phyloP scores from a whole-genome alignment of 129 eudicot genomes.

The Dittrichia graveolens region DNA sequence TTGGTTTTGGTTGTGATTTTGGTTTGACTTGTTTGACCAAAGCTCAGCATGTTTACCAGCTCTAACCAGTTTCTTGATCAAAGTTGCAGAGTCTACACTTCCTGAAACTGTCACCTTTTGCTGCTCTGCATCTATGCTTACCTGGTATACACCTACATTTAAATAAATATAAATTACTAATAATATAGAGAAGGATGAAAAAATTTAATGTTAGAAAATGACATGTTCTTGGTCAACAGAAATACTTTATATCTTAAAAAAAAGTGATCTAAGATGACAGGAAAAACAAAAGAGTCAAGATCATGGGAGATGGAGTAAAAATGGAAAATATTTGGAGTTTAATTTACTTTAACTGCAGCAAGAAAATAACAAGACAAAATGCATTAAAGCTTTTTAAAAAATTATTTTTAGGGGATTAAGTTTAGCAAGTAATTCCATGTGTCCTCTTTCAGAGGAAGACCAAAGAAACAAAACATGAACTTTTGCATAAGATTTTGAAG shows the following conservation, averaged over 20 bases:
- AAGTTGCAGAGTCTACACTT: slow-evolving; percentile 55
- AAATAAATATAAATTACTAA: not conserved
- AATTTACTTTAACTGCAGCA: slow-evolving; percentile 9
- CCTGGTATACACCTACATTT: slow-evolving; percentile 64
- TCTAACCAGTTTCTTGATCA: slow-evolving; percentile 64
- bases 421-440: slow-evolving; percentile 1
- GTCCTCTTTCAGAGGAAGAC: slow-evolving; percentile 1
- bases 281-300: slow-evolving; percentile 29
- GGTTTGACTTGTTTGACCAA: slow-evolving; percentile 49
- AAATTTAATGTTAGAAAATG: slow-evolving; percentile 21
- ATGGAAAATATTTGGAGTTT: slow-evolving; percentile 5
- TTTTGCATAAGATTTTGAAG: slow-evolving; percentile 23
- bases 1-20: slow-evolving; percentile 32
- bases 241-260: slow-evolving; percentile 20
- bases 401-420: not conserved
- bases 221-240: slow-evolving; percentile 33
- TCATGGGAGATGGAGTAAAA: slow-evolving; percentile 20
- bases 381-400: slow-evolving; percentile 3
- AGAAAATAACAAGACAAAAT: slow-evolving; percentile 34
- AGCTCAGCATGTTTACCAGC: slow-evolving; percentile 83
- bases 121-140: slow-evolving; percentile 71
- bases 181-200: not conserved
- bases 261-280: slow-evolving; percentile 29
- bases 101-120: slow-evolving; percentile 74
- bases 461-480: not conserved